Evolutionary conservation across 371 early-diverging fungal genomes (phyloP).

Genomic region (Conidiobolus incongruus): DNA sequence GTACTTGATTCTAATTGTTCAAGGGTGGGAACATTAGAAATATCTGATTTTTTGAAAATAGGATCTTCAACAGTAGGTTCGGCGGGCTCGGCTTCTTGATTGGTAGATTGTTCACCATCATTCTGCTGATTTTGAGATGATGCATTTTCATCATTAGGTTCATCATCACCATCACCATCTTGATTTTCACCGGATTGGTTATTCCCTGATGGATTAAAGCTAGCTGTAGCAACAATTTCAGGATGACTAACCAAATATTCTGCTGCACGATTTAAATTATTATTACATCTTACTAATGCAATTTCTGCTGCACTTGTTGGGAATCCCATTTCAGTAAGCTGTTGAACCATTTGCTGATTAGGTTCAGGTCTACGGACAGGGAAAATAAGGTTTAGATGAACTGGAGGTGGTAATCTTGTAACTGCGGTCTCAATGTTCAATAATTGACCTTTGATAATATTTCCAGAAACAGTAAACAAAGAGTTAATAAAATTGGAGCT

Average conservation of each 20-base stretch:
- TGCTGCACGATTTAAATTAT: constrained; percentile 66
- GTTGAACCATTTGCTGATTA: constrained; percentile 39
- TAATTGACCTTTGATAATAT: constrained; percentile 50
- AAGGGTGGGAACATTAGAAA: neutral
- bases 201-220: constrained; percentile 1
- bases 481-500: constrained; percentile 21
- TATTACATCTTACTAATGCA: constrained; percentile 53
- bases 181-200: constrained; percentile 5
- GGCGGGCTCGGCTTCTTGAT: constrained; percentile 7
- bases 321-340: constrained; percentile 80
- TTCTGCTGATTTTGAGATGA: constrained; percentile 5
- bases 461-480: constrained; percentile 25
- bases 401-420: neutral
- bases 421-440: constrained; percentile 9
- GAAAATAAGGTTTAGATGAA: constrained; percentile 10
- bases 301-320: constrained; percentile 51
- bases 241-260: constrained; percentile 78
- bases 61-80: constrained; percentile 7
- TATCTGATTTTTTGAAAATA: neutral
- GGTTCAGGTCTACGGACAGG: constrained; percentile 14
- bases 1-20: neutral
- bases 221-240: constrained; percentile 6
- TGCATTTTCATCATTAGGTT: constrained; percentile 7
- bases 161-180: constrained; percentile 8
- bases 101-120: constrained; percentile 3